Evolutionary conservation across 805 yeast species (phyloP).

Genomic region (Teunomyces aglyptinius): DNA sequence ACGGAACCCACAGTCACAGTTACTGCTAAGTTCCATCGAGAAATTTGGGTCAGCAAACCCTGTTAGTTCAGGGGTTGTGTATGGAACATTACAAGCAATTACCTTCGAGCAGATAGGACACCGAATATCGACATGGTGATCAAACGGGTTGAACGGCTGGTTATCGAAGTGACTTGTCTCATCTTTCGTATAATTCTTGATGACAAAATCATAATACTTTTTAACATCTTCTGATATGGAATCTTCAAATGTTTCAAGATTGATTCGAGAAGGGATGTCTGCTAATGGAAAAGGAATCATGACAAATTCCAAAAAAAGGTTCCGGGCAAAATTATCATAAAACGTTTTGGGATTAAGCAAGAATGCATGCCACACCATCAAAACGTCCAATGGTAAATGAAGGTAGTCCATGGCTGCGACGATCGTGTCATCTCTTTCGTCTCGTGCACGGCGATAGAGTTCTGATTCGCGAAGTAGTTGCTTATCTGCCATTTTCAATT

Average conservation of each 20-base stretch:
- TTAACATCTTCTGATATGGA: not conserved
- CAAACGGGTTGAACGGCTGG: conserved; percentile 1
- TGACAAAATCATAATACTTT: not conserved
- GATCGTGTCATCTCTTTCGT: not conserved
- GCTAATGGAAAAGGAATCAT: conserved; percentile 17
- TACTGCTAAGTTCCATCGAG: not conserved
- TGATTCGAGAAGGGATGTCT: not conserved
- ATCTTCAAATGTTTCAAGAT: conserved; percentile 11
- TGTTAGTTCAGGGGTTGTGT: conserved; percentile 7
- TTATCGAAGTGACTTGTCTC: not conserved
- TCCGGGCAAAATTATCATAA: conserved; percentile 15
- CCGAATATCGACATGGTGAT: conserved; percentile 7
- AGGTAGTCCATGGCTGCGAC: too few relatives aligned
- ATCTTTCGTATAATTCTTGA: not conserved
- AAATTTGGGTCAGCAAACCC: conserved; percentile 17
- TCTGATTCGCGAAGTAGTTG: conserved; percentile 3
- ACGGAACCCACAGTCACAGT: conserved; percentile 14
- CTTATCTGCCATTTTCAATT: conserved; percentile 3
- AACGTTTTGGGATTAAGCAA: conserved; percentile 17
- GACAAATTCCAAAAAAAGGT: conserved; percentile 14
- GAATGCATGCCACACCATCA: conserved; percentile 25
- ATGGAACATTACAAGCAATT: conserved; percentile 9
- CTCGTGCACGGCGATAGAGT: not conserved
- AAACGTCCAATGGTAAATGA: conserved; percentile 22
- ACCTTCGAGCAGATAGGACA: conserved; percentile 15